Percentiles rank a stretch among this genome's conserved stretches.
Conservation (phyloP, 2,329 filamentous ascomycete genomes). For the Huntiella abstrusa region DNA sequence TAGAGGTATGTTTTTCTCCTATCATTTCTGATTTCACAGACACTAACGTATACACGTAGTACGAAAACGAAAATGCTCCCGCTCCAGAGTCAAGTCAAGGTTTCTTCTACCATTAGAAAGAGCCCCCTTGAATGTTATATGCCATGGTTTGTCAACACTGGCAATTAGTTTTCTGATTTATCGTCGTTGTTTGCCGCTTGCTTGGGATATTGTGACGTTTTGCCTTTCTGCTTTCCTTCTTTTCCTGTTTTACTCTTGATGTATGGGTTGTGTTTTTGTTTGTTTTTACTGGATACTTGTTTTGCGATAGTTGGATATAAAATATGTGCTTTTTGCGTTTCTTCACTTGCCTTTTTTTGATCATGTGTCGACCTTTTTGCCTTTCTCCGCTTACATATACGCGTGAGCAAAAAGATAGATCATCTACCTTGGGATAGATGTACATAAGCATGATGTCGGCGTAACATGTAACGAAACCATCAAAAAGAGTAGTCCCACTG, state of each 20-base stretch:
- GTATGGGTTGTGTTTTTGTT: slow-evolving; percentile 1
- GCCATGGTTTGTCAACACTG: neutral
- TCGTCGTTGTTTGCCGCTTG: too few relatives aligned
- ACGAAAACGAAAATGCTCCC: slow-evolving; percentile 22
- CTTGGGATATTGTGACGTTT: too few relatives aligned
- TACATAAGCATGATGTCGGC: neutral
- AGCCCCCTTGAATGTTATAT: neutral
- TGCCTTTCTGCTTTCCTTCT: neutral
- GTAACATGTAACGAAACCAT: neutral
- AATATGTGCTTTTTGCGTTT: neutral
- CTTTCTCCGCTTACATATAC: neutral
- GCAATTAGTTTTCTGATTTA: too few relatives aligned
- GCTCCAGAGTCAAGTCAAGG: slow-evolving; percentile 18
- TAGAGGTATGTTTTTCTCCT: slow-evolving; percentile 45
- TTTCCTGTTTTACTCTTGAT: neutral
- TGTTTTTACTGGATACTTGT: neutral
- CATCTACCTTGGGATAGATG: neutral
- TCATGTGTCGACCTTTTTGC: neutral
- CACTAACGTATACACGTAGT: slow-evolving; percentile 15
- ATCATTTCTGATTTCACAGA: neutral
- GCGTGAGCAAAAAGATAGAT: neutral
- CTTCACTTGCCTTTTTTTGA: neutral
- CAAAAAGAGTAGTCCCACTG: slow-evolving; percentile 11
- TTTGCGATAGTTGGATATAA: slow-evolving; percentile 1
- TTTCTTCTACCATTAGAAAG: slow-evolving; percentile 1